These are phyloP conservation scores for Erythrophleum fordii DNA, from an alignment of 306 rosid species.

Conservation along the genomic window DNA sequence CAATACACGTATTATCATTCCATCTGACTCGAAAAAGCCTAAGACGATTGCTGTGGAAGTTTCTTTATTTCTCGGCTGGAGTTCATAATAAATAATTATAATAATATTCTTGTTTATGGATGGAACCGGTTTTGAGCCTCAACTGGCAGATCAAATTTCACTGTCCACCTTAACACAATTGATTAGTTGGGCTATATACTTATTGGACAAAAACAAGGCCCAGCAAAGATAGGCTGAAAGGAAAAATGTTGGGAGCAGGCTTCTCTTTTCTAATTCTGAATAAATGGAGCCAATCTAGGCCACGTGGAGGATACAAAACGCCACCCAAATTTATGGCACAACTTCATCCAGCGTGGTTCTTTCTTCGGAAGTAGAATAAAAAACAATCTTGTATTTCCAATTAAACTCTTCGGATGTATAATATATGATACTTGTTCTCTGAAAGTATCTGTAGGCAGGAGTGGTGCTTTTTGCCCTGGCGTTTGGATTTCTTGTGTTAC, in stretches of 20 bases:
- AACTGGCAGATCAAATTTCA: neutral
- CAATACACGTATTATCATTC: no score
- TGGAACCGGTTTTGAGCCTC: neutral
- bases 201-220: neutral
- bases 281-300: constrained; percentile 36
- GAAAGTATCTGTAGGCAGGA: no score
- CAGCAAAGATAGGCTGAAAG: neutral
- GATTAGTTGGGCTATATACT: neutral
- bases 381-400: constrained; percentile 20
- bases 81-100: no score
- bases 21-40: no score
- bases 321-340: constrained; percentile 51
- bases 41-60: no score
- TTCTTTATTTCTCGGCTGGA: no score
- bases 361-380: neutral
- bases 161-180: neutral
- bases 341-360: constrained; percentile 28
- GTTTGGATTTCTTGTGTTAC: neutral
- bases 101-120: neutral
- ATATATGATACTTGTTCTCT: neutral
- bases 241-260: neutral
- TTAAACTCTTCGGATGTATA: neutral
- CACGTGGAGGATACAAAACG: constrained; percentile 49
- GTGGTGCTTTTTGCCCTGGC: neutral
- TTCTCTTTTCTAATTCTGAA: neutral